Base-by-base conservation (phyloP, 2,329 filamentous ascomycete species). In the Xylaria sp. region DNA sequence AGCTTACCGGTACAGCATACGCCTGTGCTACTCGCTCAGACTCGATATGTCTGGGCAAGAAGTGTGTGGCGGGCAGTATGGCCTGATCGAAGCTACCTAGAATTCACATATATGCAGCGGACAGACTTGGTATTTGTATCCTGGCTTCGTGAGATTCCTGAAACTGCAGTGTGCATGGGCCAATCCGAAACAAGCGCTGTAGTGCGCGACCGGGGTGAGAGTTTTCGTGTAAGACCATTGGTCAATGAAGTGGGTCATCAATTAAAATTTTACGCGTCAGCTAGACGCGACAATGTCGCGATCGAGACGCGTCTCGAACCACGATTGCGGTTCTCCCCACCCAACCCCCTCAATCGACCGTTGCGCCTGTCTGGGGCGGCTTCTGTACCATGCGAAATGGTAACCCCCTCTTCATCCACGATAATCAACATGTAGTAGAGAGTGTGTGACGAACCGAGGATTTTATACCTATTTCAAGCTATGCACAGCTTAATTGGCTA, bases 281-380 rank as follows among this genome's bases (percentile, higher is more conserved):
- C 2, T 49, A 51, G 54, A 73, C 74, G 74, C 74, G 74, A 72
- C 13, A 38, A 17, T 63, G 58, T 63, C 73, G 73, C 74, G 74
- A 63, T 58, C 42, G 28, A 57, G 48, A 70, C 65, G 68, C 68
- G 68, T 60, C 51, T 53, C 17, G 38, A 42, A 40, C 46, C 9
- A 13, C 60, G 20, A 46, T 44, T 15, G 15, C 38, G 23, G 23
- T 26, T 15, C 26, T 23, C 44, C 38, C 42, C 17, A n/a, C 51
- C 28, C 51, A 56, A 38, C 36, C 28, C 59, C 38, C 48, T 59
- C 59, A 38, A 51, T 46, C 26, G 33, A 58, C 59, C 42, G 51
- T 57, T 58, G 40, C 23, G 40, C 40, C 56, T 23, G 17, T 40
- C 51, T 28, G 13, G 4, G 11, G 38, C 44, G 36, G 46, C 38